Evolutionary conservation across 495 filamentous ascomycete species (phyloP), one percentile per base, ranked within the genome.

Genomic region (Tetracladium setigerum): DNA sequence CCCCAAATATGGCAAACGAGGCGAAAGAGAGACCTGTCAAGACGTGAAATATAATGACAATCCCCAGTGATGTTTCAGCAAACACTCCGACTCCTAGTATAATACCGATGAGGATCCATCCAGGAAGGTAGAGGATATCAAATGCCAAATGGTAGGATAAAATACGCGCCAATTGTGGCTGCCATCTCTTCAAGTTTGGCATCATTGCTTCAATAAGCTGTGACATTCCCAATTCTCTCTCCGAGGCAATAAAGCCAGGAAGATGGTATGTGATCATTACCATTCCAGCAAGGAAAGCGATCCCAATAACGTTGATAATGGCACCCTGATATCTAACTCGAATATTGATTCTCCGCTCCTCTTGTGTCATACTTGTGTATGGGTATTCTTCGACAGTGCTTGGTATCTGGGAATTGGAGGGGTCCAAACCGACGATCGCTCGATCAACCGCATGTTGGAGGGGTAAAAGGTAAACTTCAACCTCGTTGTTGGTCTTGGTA

Each of bases 121-220:
- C 78, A 1, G 81, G 77, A 8, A 77, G 59, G 57, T 90, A 92
- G 9, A 86, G 67, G 7, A 79, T 48, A 39, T 78, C 74, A 58
- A 89, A 86, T 2, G 83, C 73, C 10, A 86, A 44, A 55, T 86
- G 81, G 52, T 86, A 80, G 0, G 82, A 76, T 17, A 82, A 44
- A 9, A 90, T 62, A 3, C 87, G 72, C 14, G 80, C 77, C 22
- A 74, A 67, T 67, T 90, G 86, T 12, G 78, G 78, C 54, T 83
- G 61, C 83, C 83, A 87, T 12, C 69, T 66, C 18, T 67, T 66
- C 18, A 63, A 61, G 50, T 82, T 84, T 16, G 81, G 78, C 76
- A 89, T 87, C 80, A 87, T 90, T 32, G 85, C 81, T 62, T 92
- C 87, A 37, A 90, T 70, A 35, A 92, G 67, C 35, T 85, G 83